Base-by-base conservation (phyloP, 1,284 basidiomycete species). In the Thelephora terrestris region DNA sequence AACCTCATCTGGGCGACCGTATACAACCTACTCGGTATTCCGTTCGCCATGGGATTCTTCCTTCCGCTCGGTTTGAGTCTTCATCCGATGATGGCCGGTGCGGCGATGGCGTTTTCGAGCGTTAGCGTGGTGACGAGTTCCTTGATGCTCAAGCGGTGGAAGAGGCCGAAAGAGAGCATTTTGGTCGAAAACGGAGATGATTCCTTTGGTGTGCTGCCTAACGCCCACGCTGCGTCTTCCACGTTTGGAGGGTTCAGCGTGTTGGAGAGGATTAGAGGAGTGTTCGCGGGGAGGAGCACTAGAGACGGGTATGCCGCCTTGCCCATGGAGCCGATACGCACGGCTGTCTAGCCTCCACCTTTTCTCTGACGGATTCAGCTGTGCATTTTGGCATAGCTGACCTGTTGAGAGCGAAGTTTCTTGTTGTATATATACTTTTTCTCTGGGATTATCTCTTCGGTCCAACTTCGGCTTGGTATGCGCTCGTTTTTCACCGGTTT, bases 11-110 rank as follows among this genome's bases (percentile, higher is more conserved):
- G 93, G 91, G 93, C 92, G 18, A 91, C 87, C 63, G 72, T 89
- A 48, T 98, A 99, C 73, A 98, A 99, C 63, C 58, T 96, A 21
- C 67, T 97, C 52, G 91, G 94, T 54, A 94, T 99, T 50, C 96
- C 96, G n/a, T 78, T 99, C 35, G 96, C 96, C 12, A 99, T 99
- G 96, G 96, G 96, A 40, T 56, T 98, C 45, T 84, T 99, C 66
- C 71, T 99, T 14, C 96, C 96, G 0, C 80, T 92, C 68, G 92
- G 92, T 6, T 59, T 94, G 34, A 91, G 93, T 64, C 78, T 99
- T 61, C 96, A 95, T 59, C 96, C 96, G 2, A 99, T 99, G 95
- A 84, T 94, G 71, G 94, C 96, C 0, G 95, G 91, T 9, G 89
- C 85, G 1, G 94, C 95, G 20, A 99, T 99, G 96, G 95, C 96